Evolutionary conservation across 257 asterid species (phyloP), one percentile per base, ranked within the genome.

Genomic region (Solanum commersonii): DNA sequence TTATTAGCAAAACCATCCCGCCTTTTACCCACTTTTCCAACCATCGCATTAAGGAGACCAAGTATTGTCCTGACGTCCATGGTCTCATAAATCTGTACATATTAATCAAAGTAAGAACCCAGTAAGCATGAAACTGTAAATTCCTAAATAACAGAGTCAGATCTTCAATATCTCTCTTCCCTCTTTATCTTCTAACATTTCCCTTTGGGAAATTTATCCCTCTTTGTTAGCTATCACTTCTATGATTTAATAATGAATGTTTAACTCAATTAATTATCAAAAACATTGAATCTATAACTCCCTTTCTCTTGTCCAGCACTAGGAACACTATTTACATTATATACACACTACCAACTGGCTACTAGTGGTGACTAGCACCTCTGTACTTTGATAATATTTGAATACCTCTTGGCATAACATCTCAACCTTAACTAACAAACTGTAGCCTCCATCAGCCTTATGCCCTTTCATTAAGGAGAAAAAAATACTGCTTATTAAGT

Each of bases 1-100:
- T 74, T 38, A 76, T 38, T 34, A 40, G 63, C 8, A 78, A 40
- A 42, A 42, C 12, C 31, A 5, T 78, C 56, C 56, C 16, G 20
- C 91, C 99, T 95, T 91, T 97, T 97, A 40, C 98, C 99, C 88
- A 92, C 98, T 93, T 96, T 96, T 87, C 99, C 99, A 83, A 93
- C 95, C 98, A 97, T 94, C 72, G 98, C 98, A 92, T 95, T 94
- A 60, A 97, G 98, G 87, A 97, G 98, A 82, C 98, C 99, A 86
- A 92, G 93, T 90, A 98, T 94, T 79, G 98, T 94, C 91, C 99
- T 93, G 77, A 95, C 88, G 90, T 97, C 99, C 96, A 94, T 94
- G 79, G 92, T 96, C 92, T 96, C 99, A 65, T 98, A 92, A 86
- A 97, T 93, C 98, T 97, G 94, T 84, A 56, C 87, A 85, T 87